Evolutionary conservation across 441 rosid genomes (phyloP), one percentile per base, ranked within the genome.

Genomic region (Aquilaria agallochum): DNA sequence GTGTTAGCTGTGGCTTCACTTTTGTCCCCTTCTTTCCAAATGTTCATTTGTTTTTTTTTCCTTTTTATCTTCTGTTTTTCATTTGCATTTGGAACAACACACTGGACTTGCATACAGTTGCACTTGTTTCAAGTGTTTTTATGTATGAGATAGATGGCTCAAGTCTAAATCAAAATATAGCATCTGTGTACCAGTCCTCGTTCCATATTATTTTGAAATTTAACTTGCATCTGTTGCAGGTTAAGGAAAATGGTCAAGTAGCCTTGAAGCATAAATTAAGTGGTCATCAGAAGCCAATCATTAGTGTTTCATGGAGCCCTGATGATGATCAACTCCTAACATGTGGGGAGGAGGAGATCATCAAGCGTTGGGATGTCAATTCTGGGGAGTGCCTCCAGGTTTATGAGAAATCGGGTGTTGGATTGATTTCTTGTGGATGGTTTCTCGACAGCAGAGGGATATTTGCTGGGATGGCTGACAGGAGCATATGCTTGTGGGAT

Each of bases 401-500:
- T 48, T 85, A 83, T 13, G 89, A 85, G 60, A 85, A 83, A 74
- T 36, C 64, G 32, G 79, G 84, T 50, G 55, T 68, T 31, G 80
- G 86, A 50, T 63, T 83, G 66, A 58, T 88, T 50, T 85, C 95
- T 31, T 88, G 95, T 45, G 91, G 83, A 45, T 88, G 91, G 95
- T 73, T 75, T 56, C 77, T 87, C 10, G 79, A 80, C 55, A 87
- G 89, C 50, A 76, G 50, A 60, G 75, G 84, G 54, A 75, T 88
- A 62, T 76, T 82, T 55, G 71, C 77, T 2, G 91, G 89, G 36
- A 62, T 83, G 75, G 77, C 60, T 59, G 95, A 88, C 63, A 73
- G 61, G 78, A 83, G 82, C 76, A 83, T 85, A 66, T 81, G 83
- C 68, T 64, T 83, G 75, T 85, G 91, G 78, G 86, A 85, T 72